Percentiles rank a stretch among this genome's conserved stretches.
These are phyloP conservation scores for Hydrangea macrophylla DNA, from an alignment of 148 eudicot species.

Conservation along the genomic window DNA sequence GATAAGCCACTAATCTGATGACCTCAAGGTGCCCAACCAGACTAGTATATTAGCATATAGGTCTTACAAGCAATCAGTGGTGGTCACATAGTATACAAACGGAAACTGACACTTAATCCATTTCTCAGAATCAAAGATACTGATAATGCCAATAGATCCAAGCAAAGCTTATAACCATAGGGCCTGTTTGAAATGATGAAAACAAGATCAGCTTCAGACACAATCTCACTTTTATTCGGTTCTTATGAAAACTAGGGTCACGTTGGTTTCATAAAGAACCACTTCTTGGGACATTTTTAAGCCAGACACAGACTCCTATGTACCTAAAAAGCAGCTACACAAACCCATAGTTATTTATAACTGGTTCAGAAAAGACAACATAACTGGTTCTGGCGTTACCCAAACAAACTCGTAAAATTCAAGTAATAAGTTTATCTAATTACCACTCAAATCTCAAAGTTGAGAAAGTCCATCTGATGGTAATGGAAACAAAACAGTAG, in stretches of 20 bases:
- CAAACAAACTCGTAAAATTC: background rate
- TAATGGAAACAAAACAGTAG: background rate
- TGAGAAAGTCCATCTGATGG: background rate
- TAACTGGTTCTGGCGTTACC: too few species aligned
- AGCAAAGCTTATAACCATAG: background rate
- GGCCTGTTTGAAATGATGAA: too few species aligned
- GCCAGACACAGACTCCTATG: too few species aligned
- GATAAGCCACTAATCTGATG: background rate
- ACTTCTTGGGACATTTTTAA: too few species aligned
- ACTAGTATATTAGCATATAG: too few species aligned
- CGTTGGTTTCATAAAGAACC: too few species aligned
- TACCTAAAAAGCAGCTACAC: too few species aligned
- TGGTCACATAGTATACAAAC: background rate
- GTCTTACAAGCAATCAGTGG: background rate
- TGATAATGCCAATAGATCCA: background rate
- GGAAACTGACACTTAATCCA: slow-evolving; percentile 3
- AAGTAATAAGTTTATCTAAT: background rate
- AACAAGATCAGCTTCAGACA: too few species aligned
- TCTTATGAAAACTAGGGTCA: too few species aligned
- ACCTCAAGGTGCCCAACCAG: background rate
- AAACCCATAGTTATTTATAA: too few species aligned
- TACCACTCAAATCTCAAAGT: background rate
- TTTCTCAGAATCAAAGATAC: background rate
- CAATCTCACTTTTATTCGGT: too few species aligned
- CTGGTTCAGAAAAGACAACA: too few species aligned